Evolutionary conservation across 345 rosid species (phyloP).

Genomic region (Lepidium didymum): DNA sequence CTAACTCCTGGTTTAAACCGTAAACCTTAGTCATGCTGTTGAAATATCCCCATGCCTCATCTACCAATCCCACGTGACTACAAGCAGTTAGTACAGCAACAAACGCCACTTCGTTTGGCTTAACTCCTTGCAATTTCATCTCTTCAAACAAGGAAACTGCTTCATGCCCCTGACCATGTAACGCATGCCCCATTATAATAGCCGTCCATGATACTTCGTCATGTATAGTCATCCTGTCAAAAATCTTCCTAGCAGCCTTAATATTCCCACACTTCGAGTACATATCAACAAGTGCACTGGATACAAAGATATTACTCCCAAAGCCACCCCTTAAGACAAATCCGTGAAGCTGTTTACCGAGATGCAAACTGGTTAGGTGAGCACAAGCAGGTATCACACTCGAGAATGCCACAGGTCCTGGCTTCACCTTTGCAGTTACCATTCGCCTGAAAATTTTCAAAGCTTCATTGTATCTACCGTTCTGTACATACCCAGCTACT

Average conservation of each 20-base stretch:
- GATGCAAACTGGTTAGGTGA: constrained; percentile 51
- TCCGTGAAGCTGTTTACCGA: constrained; percentile 85
- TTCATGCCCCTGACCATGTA: constrained; percentile 64
- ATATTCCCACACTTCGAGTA: constrained; percentile 85
- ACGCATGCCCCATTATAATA: constrained; percentile 75
- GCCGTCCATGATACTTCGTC: constrained; percentile 91
- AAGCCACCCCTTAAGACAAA: constrained; percentile 49
- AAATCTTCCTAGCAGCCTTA: constrained; percentile 49
- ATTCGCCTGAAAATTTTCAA: constrained; percentile 52
- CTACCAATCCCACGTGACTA: constrained; percentile 70
- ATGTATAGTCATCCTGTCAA: constrained; percentile 49
- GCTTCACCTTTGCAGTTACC: constrained; percentile 51
- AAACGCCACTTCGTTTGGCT: constrained; percentile 60
- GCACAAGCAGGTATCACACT: constrained; percentile 85
- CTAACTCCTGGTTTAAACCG: constrained; percentile 55
- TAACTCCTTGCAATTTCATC: constrained; percentile 64
- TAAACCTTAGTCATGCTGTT: constrained; percentile 48
- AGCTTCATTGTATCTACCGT: constrained; percentile 58
- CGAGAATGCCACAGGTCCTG: constrained; percentile 57
- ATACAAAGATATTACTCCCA: constrained; percentile 48
- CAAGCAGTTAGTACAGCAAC: constrained; percentile 82
- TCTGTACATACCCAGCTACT: constrained; percentile 70
- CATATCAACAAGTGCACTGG: constrained; percentile 87
- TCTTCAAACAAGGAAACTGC: constrained; percentile 63
- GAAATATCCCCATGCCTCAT: constrained; percentile 58